Percentiles rank a stretch among this genome's conserved stretches.
Evolutionary conservation across 2,329 filamentous ascomycete genomes (phyloP).

Genomic region (Colletotrichum sp.): DNA sequence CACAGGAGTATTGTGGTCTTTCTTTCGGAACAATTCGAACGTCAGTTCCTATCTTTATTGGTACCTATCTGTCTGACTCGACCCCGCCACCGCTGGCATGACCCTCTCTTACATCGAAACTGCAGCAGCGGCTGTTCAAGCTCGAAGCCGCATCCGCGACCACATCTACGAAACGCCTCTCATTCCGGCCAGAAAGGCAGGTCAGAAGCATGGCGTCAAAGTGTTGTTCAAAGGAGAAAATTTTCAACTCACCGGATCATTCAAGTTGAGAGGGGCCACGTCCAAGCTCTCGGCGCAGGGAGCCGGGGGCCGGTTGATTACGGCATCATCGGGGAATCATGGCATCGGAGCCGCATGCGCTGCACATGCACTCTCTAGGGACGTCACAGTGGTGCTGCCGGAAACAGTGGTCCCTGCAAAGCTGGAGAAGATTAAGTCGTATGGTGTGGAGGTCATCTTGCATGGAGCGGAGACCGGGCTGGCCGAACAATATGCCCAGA

Average conservation of each 20-base stretch:
- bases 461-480: constrained; percentile 26
- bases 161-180: constrained; percentile 28
- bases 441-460: constrained; percentile 24
- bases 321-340: constrained; percentile 27
- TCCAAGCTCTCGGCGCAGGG: constrained; percentile 25
- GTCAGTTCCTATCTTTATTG: neutral
- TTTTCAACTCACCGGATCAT: constrained; percentile 29
- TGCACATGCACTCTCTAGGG: constrained; percentile 2
- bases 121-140: constrained; percentile 20
- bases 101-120: constrained; percentile 1
- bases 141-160: constrained; percentile 19
- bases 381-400: constrained; percentile 25
- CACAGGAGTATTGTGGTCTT: neutral
- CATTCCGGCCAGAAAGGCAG: constrained; percentile 15
- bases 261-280: constrained; percentile 30
- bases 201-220: neutral
- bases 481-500: constrained; percentile 26
- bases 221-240: constrained; percentile 30
- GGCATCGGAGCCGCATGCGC: constrained; percentile 26
- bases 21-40: neutral
- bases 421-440: constrained; percentile 25
- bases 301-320: constrained; percentile 17
- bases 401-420: constrained; percentile 24
- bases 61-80: neutral
- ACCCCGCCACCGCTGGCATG: neutral